Evolutionary conservation across 306 rosid genomes (phyloP).

Genomic region (Mimosa pudica): DNA sequence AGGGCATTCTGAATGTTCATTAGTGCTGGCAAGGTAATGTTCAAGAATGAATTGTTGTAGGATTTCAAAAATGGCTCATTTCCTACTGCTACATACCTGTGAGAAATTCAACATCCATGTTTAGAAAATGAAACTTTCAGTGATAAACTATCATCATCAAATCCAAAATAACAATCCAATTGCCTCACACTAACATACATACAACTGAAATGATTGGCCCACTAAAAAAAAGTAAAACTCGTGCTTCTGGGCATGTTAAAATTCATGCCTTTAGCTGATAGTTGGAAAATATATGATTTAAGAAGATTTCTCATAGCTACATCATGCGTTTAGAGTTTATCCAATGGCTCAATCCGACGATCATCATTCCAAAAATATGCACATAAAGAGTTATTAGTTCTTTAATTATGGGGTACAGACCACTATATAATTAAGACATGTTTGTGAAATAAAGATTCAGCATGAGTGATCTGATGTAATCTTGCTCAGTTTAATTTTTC

Average conservation of each 20-base stretch:
- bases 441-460: not conserved
- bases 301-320: not conserved
- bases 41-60: constrained; percentile 78
- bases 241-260: not conserved
- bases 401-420: constrained; percentile 9
- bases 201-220: not conserved
- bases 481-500: not conserved
- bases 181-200: not conserved
- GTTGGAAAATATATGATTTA: not conserved
- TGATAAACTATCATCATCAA: not conserved
- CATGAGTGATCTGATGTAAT: not conserved
- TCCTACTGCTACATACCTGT: constrained; percentile 94
- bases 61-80: constrained; percentile 88
- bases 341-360: not conserved
- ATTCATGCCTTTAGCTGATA: not conserved
- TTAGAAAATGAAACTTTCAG: constrained; percentile 20
- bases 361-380: not conserved
- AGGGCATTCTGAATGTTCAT: constrained; percentile 90
- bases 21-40: constrained; percentile 87
- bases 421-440: not conserved
- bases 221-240: not conserved
- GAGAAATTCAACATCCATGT: constrained; percentile 14
- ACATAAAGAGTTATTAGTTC: not conserved
- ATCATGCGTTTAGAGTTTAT: not conserved
- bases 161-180: constrained; percentile 4